Percentiles rank a stretch among this genome's conserved stretches.
These are phyloP conservation scores for Barnettozyma wickerhamii DNA, from an alignment of 805 yeast genomes.

Conservation along the genomic window DNA sequence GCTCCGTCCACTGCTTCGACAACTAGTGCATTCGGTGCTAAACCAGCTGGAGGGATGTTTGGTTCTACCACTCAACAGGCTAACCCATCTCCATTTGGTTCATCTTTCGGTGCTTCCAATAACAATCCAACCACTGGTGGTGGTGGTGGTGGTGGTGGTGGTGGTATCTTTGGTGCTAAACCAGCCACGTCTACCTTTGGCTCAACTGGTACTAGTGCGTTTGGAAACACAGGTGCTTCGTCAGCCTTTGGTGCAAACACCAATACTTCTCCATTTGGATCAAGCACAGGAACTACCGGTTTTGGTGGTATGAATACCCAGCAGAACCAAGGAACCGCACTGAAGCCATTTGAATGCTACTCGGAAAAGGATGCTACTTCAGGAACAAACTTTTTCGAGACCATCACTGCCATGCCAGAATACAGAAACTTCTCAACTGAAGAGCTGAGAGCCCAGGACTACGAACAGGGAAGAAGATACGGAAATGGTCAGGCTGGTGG, in stretches of 20 bases:
- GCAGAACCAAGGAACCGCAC: slow-evolving; percentile 60
- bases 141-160: too few species aligned
- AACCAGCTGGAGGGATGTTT: slow-evolving; percentile 21
- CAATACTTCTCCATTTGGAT: slow-evolving; percentile 39
- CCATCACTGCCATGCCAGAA: slow-evolving; percentile 86
- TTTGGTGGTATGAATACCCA: slow-evolving; percentile 25
- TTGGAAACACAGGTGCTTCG: slow-evolving; percentile 7
- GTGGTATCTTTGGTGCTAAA: slow-evolving; percentile 38
- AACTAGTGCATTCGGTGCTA: slow-evolving; percentile 23
- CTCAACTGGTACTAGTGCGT: background rate
- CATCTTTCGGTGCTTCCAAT: slow-evolving; percentile 32
- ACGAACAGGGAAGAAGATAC: slow-evolving; percentile 62
- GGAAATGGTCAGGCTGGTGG: slow-evolving; percentile 38
- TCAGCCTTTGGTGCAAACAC: slow-evolving; percentile 26
- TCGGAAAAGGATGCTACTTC: slow-evolving; percentile 70
- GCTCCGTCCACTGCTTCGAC: slow-evolving; percentile 11
- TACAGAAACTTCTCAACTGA: slow-evolving; percentile 77
- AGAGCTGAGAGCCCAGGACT: slow-evolving; percentile 87
- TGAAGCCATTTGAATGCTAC: slow-evolving; percentile 63
- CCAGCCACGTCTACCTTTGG: slow-evolving; percentile 26
- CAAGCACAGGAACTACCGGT: slow-evolving; percentile 18
- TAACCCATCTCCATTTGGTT: slow-evolving; percentile 24
- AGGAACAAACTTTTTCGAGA: slow-evolving; percentile 58
- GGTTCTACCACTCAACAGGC: slow-evolving; percentile 12
- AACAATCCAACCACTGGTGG: too few species aligned